Evolutionary conservation across 139 green algal genomes (phyloP).

Genomic region (Pleodorina starrii): DNA sequence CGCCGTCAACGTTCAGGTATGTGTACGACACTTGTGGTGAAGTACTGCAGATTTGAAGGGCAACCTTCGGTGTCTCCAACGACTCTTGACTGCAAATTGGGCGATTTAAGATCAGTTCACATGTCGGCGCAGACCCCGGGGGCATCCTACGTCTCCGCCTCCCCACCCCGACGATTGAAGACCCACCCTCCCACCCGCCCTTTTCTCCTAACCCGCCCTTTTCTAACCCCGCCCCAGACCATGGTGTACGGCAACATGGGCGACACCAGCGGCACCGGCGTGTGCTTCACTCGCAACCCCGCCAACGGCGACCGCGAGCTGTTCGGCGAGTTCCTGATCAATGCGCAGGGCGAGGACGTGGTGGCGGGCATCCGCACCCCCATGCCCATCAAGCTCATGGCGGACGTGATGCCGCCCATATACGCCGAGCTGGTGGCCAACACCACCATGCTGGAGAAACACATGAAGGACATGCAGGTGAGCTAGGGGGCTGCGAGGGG

Average conservation of each 20-base stretch:
- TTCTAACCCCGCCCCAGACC: constrained; percentile 60
- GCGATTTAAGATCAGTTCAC: too few species aligned
- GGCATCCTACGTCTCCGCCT: too few species aligned
- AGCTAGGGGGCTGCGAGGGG: too few species aligned
- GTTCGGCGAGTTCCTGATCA: constrained; percentile 93
- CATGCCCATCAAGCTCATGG: constrained; percentile 77
- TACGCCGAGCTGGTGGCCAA: constrained; percentile 85
- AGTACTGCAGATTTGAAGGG: too few species aligned
- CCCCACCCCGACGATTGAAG: too few species aligned
- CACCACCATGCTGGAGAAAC: constrained; percentile 80
- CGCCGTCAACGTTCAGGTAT: constrained; percentile 83
- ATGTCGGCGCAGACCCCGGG: too few species aligned
- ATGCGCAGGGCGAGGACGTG: constrained; percentile 90
- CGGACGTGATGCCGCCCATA: constrained; percentile 79
- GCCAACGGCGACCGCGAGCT: constrained; percentile 80
- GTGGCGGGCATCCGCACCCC: constrained; percentile 90
- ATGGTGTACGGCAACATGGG: constrained; percentile 95
- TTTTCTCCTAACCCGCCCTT: background rate
- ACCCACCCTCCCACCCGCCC: too few species aligned
- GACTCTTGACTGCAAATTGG: too few species aligned
- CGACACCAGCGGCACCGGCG: constrained; percentile 84
- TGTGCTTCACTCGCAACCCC: constrained; percentile 92
- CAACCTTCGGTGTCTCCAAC: too few species aligned
- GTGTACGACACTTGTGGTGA: background rate
- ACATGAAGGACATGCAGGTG: constrained; percentile 91